Evolutionary conservation across 805 yeast genomes (phyloP).

Genomic region (Candida odintsovae): DNA sequence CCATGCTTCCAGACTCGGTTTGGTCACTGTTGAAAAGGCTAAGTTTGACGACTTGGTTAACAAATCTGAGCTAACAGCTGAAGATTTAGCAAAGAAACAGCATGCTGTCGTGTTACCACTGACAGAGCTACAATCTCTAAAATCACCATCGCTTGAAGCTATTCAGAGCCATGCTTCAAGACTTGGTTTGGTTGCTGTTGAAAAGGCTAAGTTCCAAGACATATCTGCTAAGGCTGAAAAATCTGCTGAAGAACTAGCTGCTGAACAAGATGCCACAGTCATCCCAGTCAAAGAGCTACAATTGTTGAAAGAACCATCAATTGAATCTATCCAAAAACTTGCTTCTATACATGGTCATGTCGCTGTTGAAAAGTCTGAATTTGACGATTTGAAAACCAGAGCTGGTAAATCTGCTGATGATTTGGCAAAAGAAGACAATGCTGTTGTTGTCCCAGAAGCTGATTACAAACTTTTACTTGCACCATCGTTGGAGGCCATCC

Average conservation of each 20-base stretch:
- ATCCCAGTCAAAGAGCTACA: not conserved
- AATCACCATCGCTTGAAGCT: constrained; percentile 11
- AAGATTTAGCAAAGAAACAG: constrained; percentile 23
- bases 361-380: constrained; percentile 8
- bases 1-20: constrained; percentile 15
- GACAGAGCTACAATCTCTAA: constrained; percentile 9
- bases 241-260: constrained; percentile 5
- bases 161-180: constrained; percentile 6
- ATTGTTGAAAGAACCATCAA: constrained; percentile 1
- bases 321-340: not conserved
- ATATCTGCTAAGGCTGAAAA: constrained; percentile 1
- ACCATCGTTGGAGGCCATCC: no score
- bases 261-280: constrained; percentile 3
- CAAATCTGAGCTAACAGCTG: constrained; percentile 19
- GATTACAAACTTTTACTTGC: not conserved
- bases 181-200: constrained; percentile 14
- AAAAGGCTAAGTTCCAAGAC: constrained; percentile 5
- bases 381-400: constrained; percentile 6
- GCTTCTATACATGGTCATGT: constrained; percentile 6
- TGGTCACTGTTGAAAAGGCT: constrained; percentile 10
- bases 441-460: constrained; percentile 12
- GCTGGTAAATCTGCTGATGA: constrained; percentile 17
- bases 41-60: constrained; percentile 7
- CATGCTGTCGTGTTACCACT: constrained; percentile 9
- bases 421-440: constrained; percentile 16